Conservation (phyloP, 495 filamentous ascomycete species). For the Symbiotaphrina buchneri region DNA sequence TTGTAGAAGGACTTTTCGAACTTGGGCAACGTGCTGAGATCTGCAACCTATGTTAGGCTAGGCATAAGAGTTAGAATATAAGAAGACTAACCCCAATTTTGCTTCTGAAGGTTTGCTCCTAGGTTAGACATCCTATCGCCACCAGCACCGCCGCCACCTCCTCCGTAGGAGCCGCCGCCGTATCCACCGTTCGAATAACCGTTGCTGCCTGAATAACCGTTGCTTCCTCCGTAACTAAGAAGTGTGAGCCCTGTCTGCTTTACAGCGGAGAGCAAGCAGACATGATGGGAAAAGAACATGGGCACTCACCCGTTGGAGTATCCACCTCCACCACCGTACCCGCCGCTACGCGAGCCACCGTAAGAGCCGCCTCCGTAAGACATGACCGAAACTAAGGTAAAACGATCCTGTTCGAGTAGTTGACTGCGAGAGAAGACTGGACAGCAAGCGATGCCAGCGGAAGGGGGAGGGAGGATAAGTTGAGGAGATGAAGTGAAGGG, state of each 20-base stretch:
- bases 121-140: slow-evolving; percentile 90
- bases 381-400: slow-evolving; percentile 19
- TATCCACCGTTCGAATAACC: slow-evolving; percentile 19
- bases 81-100: slow-evolving; percentile 53
- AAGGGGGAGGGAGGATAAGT: no score
- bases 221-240: slow-evolving; percentile 18
- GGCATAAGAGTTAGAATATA: not conserved
- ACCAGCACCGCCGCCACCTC: slow-evolving; percentile 30
- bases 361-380: slow-evolving; percentile 55
- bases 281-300: slow-evolving; percentile 9
- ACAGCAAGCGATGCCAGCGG: no score
- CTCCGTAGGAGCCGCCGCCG: slow-evolving; percentile 7
- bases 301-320: slow-evolving; percentile 16
- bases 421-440: not conserved
- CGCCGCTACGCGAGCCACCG: slow-evolving; percentile 21
- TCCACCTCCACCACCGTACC: slow-evolving; percentile 15
- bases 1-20: slow-evolving; percentile 99
- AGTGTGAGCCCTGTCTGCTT: not conserved
- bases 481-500: not conserved
- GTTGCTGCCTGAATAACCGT: slow-evolving; percentile 23
- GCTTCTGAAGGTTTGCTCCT: slow-evolving; percentile 63
- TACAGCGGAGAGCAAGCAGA: slow-evolving; percentile 2
- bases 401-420: no score
- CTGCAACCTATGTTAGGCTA: slow-evolving; percentile 20
- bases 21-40: slow-evolving; percentile 62